Evolutionary conservation across 2,329 filamentous ascomycete genomes (phyloP).

Genomic region (Fusarium sp.): DNA sequence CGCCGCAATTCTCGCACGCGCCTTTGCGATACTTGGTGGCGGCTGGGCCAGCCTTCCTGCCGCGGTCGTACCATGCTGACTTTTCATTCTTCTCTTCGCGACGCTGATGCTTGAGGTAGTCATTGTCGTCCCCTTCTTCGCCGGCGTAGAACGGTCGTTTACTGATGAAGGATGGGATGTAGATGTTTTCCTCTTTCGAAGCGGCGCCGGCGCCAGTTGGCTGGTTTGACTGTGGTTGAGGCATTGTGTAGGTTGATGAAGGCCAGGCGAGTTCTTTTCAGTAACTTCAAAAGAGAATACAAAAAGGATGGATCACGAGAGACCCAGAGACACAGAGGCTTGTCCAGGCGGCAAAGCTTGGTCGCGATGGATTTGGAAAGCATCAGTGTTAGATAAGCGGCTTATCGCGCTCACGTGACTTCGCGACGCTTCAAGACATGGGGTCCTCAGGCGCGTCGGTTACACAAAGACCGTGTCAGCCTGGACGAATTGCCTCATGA

Average conservation of each 20-base stretch:
- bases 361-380: not conserved
- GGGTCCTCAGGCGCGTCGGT: slow-evolving; percentile 14
- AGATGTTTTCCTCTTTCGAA: slow-evolving; percentile 93
- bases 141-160: slow-evolving; percentile 96
- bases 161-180: slow-evolving; percentile 97
- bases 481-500: not conserved
- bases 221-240: slow-evolving; percentile 48
- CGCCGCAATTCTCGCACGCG: slow-evolving; percentile 97
- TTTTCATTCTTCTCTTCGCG: slow-evolving; percentile 69
- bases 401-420: slow-evolving; percentile 34
- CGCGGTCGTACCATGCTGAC: slow-evolving; percentile 93
- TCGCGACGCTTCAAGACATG: slow-evolving; percentile 1
- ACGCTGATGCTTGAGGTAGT: slow-evolving; percentile 97
- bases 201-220: slow-evolving; percentile 52
- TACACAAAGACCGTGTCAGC: slow-evolving; percentile 1
- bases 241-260: not conserved
- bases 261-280: not conserved
- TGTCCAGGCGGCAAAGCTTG: not conserved
- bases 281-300: not conserved
- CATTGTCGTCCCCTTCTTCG: slow-evolving; percentile 79
- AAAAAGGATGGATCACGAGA: not conserved
- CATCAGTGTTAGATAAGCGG: slow-evolving; percentile 25
- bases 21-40: slow-evolving; percentile 98
- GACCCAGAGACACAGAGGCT: not conserved
- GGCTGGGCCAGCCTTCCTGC: slow-evolving; percentile 83